Conservation (phyloP, 805 yeast species). For the Blastobotrys muscicola region DNA sequence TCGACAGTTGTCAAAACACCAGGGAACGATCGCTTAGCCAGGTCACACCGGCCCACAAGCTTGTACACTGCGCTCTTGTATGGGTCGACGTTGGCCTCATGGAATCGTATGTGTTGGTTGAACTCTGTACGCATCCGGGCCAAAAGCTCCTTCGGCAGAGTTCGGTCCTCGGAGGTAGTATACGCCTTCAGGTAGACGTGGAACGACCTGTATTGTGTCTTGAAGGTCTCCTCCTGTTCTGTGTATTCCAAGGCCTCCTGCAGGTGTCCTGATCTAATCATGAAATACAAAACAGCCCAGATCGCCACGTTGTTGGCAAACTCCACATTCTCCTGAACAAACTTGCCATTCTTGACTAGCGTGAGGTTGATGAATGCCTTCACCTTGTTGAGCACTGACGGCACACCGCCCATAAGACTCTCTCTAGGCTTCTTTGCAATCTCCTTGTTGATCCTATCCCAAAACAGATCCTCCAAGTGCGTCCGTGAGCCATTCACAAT, state of each 20-base stretch:
- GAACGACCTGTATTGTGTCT: slow-evolving; percentile 77
- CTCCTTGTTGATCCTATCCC: slow-evolving; percentile 57
- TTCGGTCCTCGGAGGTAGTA: slow-evolving; percentile 43
- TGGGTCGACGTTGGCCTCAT: slow-evolving; percentile 68
- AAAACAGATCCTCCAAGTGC: slow-evolving; percentile 69
- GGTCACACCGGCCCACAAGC: slow-evolving; percentile 84
- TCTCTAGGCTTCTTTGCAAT: slow-evolving; percentile 43
- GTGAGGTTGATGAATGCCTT: slow-evolving; percentile 47
- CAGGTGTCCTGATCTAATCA: slow-evolving; percentile 74
- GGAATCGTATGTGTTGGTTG: slow-evolving; percentile 66
- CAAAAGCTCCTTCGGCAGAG: slow-evolving; percentile 55
- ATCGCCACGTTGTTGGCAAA: slow-evolving; percentile 77
- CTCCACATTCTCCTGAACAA: slow-evolving; percentile 47
- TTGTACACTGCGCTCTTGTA: slow-evolving; percentile 85
- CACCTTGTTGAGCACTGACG: slow-evolving; percentile 64
- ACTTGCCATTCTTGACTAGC: slow-evolving; percentile 34
- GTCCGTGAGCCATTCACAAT: slow-evolving; percentile 47
- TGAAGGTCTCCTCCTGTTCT: slow-evolving; percentile 54
- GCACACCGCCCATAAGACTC: slow-evolving; percentile 52
- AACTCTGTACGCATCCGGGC: slow-evolving; percentile 71
- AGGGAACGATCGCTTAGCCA: slow-evolving; percentile 53
- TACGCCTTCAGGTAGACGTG: slow-evolving; percentile 69
- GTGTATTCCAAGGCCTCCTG: slow-evolving; percentile 71
- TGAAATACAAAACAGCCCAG: slow-evolving; percentile 87
- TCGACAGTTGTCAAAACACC: slow-evolving; percentile 72